phyloP scores from a whole-genome alignment of 2,329 filamentous ascomycete genomes.

The Epichloe hybrida region DNA sequence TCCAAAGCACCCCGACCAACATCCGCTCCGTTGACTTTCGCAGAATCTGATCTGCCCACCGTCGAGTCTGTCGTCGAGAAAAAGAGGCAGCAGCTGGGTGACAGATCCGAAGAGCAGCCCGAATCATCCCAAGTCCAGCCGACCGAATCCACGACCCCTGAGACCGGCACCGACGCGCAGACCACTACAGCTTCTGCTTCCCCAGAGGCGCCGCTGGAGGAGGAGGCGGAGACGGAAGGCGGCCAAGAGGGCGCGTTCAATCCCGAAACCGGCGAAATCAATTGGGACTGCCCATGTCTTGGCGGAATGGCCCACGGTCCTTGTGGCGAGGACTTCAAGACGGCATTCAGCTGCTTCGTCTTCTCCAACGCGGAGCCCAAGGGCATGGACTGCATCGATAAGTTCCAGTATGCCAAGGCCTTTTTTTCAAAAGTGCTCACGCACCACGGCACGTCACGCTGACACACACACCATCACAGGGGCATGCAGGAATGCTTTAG shows the following conservation, averaged over 20 bases:
- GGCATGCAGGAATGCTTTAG: constrained; percentile 97
- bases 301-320: constrained; percentile 95
- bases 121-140: constrained; percentile 7
- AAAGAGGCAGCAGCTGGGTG: constrained; percentile 37
- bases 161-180: constrained; percentile 16
- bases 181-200: constrained; percentile 19
- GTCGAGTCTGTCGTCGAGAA: constrained; percentile 54
- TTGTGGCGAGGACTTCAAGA: constrained; percentile 89
- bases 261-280: constrained; percentile 97
- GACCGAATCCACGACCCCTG: constrained; percentile 10
- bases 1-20: constrained; percentile 9
- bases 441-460: constrained; percentile 5
- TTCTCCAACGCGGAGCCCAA: constrained; percentile 89
- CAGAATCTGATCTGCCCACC: constrained; percentile 46
- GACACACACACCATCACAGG: too few relatives aligned
- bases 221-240: constrained; percentile 55
- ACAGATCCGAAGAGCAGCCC: constrained; percentile 16
- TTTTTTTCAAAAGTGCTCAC: background rate
- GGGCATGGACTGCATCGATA: constrained; percentile 94
- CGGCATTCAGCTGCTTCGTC: constrained; percentile 97
- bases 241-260: constrained; percentile 88
- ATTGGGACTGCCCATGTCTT: constrained; percentile 97
- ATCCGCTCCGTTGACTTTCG: constrained; percentile 36
- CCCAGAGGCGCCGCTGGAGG: constrained; percentile 31
- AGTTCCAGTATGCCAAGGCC: constrained; percentile 65